Evolutionary conservation across 139 green algal genomes (phyloP), one percentile per base, ranked within the genome.

Genomic region (Auxenochlorella pyrenoidosa): DNA sequence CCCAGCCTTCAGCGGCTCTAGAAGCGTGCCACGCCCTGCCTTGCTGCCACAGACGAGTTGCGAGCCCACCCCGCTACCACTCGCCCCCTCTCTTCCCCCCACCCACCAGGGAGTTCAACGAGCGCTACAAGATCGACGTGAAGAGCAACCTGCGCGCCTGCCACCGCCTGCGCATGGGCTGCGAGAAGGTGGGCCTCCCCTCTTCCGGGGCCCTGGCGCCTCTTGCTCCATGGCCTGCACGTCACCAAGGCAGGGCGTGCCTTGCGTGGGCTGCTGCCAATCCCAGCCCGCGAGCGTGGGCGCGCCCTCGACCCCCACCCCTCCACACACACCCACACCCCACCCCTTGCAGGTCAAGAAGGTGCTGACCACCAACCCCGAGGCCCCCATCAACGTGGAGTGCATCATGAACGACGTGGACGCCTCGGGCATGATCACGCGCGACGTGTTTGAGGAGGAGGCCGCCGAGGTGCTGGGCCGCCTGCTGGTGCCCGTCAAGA

Each of bases 321-420:
- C n/a, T 79, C 47, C 47, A 54, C 47, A 54, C 47, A 54, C 47
- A 54, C 47, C 6, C 47, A 54, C 47, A 32, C 19, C 36, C 22
- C 18, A 10, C 34, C 34, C 28, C 70, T 44, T 63, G 41, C 73
- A 80, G 77, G 63, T 83, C n/a, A 83, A 83, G 77, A 70, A 71
- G 51, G 77, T 99, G 32, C 94, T 99, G 86, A 97, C 91, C 54
- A 94, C 96, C 79, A 99, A 99, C 89, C 87, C 95, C 41, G 94
- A 98, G 92, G 95, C 96, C 28, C 90, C 94, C 3, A 84, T 99
- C 32, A 96, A 93, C 83, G 93, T 99, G 83, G 98, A 99, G 94
- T 99, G 96, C 92, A 87, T 99, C 66, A 97, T 97, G 94, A 94
- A 99, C 51, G 98, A 99, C 88, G 89, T 94, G 54, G 98, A 99